Conservation (phyloP, 805 yeast species). For the Geotrichum ghanense region DNA sequence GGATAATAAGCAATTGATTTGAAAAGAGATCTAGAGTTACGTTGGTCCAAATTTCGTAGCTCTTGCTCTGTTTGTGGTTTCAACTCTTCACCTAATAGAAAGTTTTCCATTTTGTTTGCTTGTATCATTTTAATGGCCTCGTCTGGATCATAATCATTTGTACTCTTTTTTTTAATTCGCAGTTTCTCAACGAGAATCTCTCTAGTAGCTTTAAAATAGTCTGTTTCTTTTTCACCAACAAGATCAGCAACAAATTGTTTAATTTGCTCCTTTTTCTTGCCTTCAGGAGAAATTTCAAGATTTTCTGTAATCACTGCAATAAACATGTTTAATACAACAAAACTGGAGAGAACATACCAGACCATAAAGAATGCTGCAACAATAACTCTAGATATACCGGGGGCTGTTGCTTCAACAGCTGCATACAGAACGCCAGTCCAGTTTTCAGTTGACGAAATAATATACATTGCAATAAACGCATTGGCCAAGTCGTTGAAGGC, state of each 20-base stretch:
- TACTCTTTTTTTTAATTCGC: neutral
- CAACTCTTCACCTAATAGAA: neutral
- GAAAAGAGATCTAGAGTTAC: neutral
- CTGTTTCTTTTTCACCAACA: neutral
- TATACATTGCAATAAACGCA: conserved; percentile 61
- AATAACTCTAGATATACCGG: conserved; percentile 37
- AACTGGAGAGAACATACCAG: conserved; percentile 78
- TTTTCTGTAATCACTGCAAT: conserved; percentile 85
- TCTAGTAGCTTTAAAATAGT: neutral
- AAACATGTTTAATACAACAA: conserved; percentile 73
- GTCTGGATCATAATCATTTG: neutral
- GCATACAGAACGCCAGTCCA: conserved; percentile 71
- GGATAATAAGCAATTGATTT: neutral
- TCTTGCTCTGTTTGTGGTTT: neutral
- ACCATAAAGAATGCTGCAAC: conserved; percentile 50
- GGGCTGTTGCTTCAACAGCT: conserved; percentile 38
- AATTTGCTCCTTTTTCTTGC: conserved; percentile 62
- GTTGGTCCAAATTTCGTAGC: neutral
- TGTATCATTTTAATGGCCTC: neutral
- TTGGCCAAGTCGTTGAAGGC: conserved; percentile 63
- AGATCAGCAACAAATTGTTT: conserved; percentile 35
- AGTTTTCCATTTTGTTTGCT: neutral
- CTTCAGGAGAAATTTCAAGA: conserved; percentile 59
- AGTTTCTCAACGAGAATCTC: neutral
- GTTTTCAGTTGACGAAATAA: conserved; percentile 81